These are phyloP conservation scores for Rhizopus microsporus DNA, from an alignment of 371 early-diverging fungal genomes.

Conservation along the genomic window DNA sequence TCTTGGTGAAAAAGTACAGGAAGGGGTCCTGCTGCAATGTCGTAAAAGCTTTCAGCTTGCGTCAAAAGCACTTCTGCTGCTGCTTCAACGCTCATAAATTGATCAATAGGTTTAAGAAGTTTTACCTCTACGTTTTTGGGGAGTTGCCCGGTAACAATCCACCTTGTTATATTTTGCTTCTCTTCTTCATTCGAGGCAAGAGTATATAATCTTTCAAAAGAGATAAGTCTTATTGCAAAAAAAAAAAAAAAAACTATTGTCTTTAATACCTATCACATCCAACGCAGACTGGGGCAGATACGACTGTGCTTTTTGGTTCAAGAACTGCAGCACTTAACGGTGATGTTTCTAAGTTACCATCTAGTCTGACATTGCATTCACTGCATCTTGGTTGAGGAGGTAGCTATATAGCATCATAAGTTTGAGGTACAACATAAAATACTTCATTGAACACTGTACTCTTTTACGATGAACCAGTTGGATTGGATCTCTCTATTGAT, in stretches of 20 bases:
- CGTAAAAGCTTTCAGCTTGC: not conserved
- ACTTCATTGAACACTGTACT: not conserved
- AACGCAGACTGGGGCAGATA: not conserved
- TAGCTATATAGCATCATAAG: not conserved
- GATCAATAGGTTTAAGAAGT: not conserved
- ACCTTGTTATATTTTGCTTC: not conserved
- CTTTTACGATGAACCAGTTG: not conserved
- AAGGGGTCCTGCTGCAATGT: not conserved
- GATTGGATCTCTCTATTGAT: not conserved
- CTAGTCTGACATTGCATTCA: not conserved
- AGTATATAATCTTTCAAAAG: not conserved
- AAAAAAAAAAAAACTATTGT: not conserved
- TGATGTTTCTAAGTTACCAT: not conserved
- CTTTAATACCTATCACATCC: not conserved
- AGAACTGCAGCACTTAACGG: not conserved
- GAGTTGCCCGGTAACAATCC: conserved; percentile 1
- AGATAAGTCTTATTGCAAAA: not conserved
- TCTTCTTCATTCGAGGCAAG: not conserved
- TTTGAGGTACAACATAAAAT: not conserved
- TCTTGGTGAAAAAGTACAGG: not conserved
- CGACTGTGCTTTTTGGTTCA: not conserved
- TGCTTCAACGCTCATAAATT: not conserved
- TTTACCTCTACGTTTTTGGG: not conserved
- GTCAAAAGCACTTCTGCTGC: not conserved
- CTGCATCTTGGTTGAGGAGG: not conserved